Evolutionary conservation across 1,284 basidiomycete genomes (phyloP).

Genomic region (Cutaneotrichosporon dermatis): DNA sequence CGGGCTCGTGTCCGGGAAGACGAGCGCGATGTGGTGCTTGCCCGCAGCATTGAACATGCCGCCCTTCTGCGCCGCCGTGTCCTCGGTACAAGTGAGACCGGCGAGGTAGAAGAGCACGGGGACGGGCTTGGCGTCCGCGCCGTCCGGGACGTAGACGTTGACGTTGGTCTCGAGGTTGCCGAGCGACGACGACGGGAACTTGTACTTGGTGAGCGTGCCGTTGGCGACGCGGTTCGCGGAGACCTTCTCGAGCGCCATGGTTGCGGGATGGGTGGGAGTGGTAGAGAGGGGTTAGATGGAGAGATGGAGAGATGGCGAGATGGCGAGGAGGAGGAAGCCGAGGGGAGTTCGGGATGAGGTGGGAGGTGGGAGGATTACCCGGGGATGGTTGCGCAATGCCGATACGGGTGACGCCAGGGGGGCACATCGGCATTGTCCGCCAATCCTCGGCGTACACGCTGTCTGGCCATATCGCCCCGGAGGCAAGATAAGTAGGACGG

Average conservation of each 20-base stretch:
- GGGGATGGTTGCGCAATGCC: background rate
- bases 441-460: background rate
- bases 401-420: background rate
- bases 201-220: slow-evolving; percentile 79
- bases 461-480: too few relatives aligned
- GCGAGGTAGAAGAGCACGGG: slow-evolving; percentile 87
- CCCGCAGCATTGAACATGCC: slow-evolving; percentile 75
- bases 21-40: slow-evolving; percentile 76
- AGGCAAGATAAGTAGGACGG: too few relatives aligned
- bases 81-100: slow-evolving; percentile 92
- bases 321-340: too few relatives aligned
- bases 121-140: slow-evolving; percentile 53
- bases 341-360: too few relatives aligned
- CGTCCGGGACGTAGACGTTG: slow-evolving; percentile 82
- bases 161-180: slow-evolving; percentile 76
- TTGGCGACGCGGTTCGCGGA: slow-evolving; percentile 73
- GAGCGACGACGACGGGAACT: slow-evolving; percentile 71
- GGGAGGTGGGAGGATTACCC: too few relatives aligned
- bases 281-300: background rate
- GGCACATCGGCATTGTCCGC: background rate
- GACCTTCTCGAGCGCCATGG: slow-evolving; percentile 59
- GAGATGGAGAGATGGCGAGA: background rate
- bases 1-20: slow-evolving; percentile 95
- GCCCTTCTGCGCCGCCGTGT: slow-evolving; percentile 90
- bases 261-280: slow-evolving; percentile 8